Percentiles rank a stretch among this genome's conserved stretches.
Conservation (phyloP, 495 filamentous ascomycete genomes). For the Penicillium psychrofluorescens region DNA sequence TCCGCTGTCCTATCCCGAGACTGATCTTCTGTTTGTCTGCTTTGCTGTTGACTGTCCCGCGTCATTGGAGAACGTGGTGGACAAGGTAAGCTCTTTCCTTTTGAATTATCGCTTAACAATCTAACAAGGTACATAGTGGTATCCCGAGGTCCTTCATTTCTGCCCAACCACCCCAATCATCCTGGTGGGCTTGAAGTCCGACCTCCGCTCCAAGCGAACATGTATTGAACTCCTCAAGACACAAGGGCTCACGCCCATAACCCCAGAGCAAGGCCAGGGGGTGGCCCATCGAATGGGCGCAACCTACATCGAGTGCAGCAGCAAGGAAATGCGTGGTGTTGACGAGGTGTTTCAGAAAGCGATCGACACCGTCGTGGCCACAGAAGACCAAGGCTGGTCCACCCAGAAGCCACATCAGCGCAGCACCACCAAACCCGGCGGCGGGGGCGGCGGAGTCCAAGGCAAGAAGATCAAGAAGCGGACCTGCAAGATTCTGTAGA, state of each 20-base stretch:
- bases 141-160: conserved; percentile 97
- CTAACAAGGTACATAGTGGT: conserved; percentile 60
- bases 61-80: conserved; percentile 95
- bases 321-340: conserved; percentile 92
- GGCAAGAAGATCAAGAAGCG: conserved; percentile 57
- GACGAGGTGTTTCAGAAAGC: conserved; percentile 90
- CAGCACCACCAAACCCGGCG: conserved; percentile 21
- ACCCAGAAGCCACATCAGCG: conserved; percentile 16
- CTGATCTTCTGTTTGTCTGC: conserved; percentile 95
- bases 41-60: conserved; percentile 99
- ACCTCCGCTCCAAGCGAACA: conserved; percentile 85
- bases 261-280: conserved; percentile 74
- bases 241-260: conserved; percentile 92
- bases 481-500: conserved; percentile 64
- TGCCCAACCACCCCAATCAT: conserved; percentile 95
- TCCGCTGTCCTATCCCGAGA: conserved; percentile 95
- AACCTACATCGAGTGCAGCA: conserved; percentile 93
- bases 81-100: conserved; percentile 67
- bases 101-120: neutral
- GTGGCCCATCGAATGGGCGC: conserved; percentile 92
- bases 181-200: conserved; percentile 92
- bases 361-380: conserved; percentile 71
- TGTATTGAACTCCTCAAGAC: conserved; percentile 98
- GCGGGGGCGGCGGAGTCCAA: conserved; percentile 13
- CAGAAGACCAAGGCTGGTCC: conserved; percentile 34